These are phyloP conservation scores for Colletotrichum caudatum DNA, from an alignment of 2,329 filamentous ascomycete species.

Conservation along the genomic window DNA sequence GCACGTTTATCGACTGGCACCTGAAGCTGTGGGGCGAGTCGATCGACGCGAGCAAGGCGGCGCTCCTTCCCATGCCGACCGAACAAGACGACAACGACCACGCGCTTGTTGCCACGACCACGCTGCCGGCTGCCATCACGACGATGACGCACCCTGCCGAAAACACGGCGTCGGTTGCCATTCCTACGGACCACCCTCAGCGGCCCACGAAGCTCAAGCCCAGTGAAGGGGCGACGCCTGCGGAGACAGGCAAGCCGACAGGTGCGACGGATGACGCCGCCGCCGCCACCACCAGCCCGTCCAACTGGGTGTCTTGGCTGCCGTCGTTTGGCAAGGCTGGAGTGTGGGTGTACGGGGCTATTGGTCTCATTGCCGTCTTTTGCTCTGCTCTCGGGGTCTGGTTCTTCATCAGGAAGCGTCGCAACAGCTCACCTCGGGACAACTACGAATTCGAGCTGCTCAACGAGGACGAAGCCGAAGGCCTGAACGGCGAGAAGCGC, in stretches of 20 bases:
- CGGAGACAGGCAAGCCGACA: conserved; percentile 49
- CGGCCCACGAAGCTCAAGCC: conserved; percentile 68
- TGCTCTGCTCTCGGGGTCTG: conserved; percentile 84
- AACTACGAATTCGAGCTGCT: conserved; percentile 96
- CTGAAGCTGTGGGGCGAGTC: conserved; percentile 94
- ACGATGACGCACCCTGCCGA: conserved; percentile 61
- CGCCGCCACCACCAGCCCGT: conserved; percentile 66
- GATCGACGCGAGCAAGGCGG: conserved; percentile 80
- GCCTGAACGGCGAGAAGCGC: conserved; percentile 64
- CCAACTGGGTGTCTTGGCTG: conserved; percentile 85
- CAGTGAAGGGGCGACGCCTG: conserved; percentile 48
- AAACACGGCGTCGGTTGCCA: conserved; percentile 55
- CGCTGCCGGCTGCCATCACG: conserved; percentile 69
- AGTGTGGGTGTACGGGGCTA: conserved; percentile 91
- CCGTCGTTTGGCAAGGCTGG: conserved; percentile 91
- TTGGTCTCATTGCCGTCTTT: conserved; percentile 88
- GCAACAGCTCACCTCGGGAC: conserved; percentile 80
- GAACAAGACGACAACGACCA: conserved; percentile 88
- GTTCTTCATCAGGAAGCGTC: conserved; percentile 82
- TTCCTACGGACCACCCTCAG: conserved; percentile 73
- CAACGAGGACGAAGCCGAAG: conserved; percentile 80
- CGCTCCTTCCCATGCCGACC: conserved; percentile 82
- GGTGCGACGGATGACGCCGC: conserved; percentile 46
- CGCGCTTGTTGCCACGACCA: conserved; percentile 73
- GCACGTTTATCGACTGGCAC: conserved; percentile 90